A percentile compares a stretch with the other conserved stretches of the same genome.
Conservation (phyloP, 257 asterid genomes). For the Linderniella brevidens region DNA sequence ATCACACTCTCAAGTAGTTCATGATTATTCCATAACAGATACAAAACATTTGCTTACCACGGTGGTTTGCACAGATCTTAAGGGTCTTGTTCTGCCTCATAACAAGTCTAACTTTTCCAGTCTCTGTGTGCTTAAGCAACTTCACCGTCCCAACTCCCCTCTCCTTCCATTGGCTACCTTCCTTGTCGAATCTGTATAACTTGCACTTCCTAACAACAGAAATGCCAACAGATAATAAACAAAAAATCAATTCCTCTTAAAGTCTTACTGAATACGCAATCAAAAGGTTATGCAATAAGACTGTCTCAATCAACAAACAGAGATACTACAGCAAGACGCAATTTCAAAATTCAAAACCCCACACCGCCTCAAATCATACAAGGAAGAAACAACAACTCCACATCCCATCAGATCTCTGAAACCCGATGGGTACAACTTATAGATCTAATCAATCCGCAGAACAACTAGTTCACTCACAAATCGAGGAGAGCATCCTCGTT, state of each 20-base stretch:
- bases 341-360: neutral
- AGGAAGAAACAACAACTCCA: neutral
- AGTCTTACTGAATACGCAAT: neutral
- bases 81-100: constrained; percentile 89
- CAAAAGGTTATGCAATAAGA: neutral
- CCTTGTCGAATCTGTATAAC: constrained; percentile 78
- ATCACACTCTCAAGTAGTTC: neutral
- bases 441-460: neutral
- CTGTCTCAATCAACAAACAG: too few species aligned
- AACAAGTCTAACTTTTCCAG: constrained; percentile 66
- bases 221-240: neutral
- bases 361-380: neutral
- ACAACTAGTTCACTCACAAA: constrained; percentile 12
- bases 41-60: constrained; percentile 24
- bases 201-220: constrained; percentile 46
- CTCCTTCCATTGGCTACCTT: constrained; percentile 79
- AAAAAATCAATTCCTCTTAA: neutral
- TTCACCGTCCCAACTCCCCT: constrained; percentile 80
- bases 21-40: neutral
- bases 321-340: neutral
- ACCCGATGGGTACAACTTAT: neutral
- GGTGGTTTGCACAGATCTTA: constrained; percentile 83
- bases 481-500: constrained; percentile 36
- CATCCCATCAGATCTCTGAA: neutral
- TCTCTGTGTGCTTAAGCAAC: constrained; percentile 59